Percentiles rank a stretch among this genome's conserved stretches.
Conservation (phyloP, 2,329 filamentous ascomycete species). For the Botrytis squamosa region DNA sequence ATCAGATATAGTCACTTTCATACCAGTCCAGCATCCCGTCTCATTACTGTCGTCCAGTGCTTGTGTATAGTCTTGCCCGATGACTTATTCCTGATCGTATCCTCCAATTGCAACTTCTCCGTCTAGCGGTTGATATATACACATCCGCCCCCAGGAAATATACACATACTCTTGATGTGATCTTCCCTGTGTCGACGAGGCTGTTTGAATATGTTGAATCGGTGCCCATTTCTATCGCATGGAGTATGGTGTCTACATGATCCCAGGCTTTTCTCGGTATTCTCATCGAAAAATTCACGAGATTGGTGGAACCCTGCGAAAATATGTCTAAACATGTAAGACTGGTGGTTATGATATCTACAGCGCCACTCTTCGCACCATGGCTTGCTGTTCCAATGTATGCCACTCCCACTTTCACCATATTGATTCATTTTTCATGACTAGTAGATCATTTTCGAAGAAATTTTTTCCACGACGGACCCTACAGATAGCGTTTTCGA, state of each 20-base stretch:
- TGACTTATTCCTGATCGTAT: conserved; percentile 12
- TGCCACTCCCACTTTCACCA: neutral
- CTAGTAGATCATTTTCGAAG: neutral
- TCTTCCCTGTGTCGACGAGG: neutral
- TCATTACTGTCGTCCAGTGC: neutral
- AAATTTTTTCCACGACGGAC: neutral
- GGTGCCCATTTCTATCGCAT: conserved; percentile 10
- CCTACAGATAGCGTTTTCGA: neutral
- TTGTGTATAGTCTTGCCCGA: conserved; percentile 10
- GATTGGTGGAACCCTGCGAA: neutral
- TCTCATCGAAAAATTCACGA: too few species aligned
- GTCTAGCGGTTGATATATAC: neutral
- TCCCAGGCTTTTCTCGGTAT: conserved; percentile 4
- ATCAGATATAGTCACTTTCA: conserved; percentile 15
- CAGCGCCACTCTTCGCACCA: neutral
- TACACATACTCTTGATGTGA: conserved; percentile 11
- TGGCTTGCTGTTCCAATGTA: neutral
- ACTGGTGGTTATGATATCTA: neutral
- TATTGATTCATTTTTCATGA: neutral
- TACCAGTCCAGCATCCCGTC: conserved; percentile 13
- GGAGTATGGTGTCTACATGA: conserved; percentile 11
- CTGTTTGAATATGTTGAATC: neutral
- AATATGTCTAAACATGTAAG: neutral
- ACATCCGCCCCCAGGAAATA: conserved; percentile 17
- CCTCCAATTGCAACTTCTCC: conserved; percentile 3